Evolutionary conservation across 2,329 filamentous ascomycete species (phyloP).

Genomic region (Botrytis cinerea): DNA sequence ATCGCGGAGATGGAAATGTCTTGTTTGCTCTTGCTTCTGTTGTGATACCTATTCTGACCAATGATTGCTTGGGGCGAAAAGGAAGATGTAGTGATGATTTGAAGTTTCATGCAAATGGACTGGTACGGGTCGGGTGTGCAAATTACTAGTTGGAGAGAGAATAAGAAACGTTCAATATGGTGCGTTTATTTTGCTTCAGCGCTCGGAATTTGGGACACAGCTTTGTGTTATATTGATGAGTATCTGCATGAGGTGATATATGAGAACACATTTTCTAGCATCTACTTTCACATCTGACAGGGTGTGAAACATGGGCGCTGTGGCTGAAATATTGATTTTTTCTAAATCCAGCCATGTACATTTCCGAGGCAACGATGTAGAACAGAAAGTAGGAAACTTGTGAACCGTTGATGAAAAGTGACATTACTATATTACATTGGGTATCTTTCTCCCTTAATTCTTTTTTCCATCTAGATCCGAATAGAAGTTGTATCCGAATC

Average conservation of each 20-base stretch:
- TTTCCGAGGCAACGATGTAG: not conserved
- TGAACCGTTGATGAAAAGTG: not conserved
- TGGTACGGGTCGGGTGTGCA: not conserved
- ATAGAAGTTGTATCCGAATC: conserved; percentile 61
- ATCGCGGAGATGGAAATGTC: not conserved
- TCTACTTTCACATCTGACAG: not conserved
- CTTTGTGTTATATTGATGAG: conserved; percentile 8
- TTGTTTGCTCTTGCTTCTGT: not conserved
- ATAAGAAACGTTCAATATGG: not conserved
- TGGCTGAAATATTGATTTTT: conserved; percentile 12
- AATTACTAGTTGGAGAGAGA: not conserved
- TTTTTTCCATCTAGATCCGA: conserved; percentile 59
- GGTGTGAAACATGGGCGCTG: not conserved
- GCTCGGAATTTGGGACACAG: not conserved
- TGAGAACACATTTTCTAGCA: not conserved
- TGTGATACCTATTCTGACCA: not conserved
- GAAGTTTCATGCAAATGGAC: conserved; percentile 4
- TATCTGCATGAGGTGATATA: not conserved
- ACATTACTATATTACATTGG: not conserved
- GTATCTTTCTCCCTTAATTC: conserved; percentile 23
- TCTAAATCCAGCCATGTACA: not conserved
- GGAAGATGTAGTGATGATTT: not conserved
- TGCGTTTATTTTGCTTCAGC: not conserved
- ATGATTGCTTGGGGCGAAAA: conserved; percentile 6
- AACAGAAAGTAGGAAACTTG: not conserved